Base-by-base conservation (phyloP, 306 rosid species). In the Castanea crenata region DNA sequence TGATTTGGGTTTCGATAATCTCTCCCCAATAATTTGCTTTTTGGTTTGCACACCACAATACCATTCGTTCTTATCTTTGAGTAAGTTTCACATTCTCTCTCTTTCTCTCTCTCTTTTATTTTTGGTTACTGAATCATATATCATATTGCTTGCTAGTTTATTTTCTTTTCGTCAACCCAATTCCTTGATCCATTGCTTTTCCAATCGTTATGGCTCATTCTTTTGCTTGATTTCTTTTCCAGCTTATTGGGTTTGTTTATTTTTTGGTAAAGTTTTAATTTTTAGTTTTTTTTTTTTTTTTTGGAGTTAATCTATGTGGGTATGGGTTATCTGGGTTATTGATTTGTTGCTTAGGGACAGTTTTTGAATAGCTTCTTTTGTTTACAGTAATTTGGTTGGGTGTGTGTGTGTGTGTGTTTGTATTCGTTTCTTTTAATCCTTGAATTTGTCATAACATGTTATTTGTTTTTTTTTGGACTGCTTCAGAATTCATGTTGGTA, bases 191-290 rank as follows among this genome's bases (percentile, higher is more conserved):
- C 25, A 35, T n/a, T 75, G 51, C 16, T 75, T 34, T 52, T 21
- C 27, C 68, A 35, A 52, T 74, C 15, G 74, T n/a, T 38, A 5
- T 29, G 19, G 27, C 5, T 44, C 18, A 29, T 74, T 27, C 27
- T 21, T 38, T 62, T 61, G 76, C 68, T 67, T 81, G 88, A 86
- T 85, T 83, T 88, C 23, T 67, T 49, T 68, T 10, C 76, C 41
- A 64, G 38, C 65, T 83, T 83, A 31, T 44, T 55, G 84, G 81
- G 77, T 62, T 12, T 74, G 31, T 64, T 41, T 27, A 18, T 67
- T 34, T 31, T 35, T 34, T 7, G 32, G 21, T 67, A 31, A 34
- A 67, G 71, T 18, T 67, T 67, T 67, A 7, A 32, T 67, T 6
- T 74, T 68, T 79, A n/a, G 13, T 1, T 41, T 41, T 1, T 35